Conservation (phyloP, 164 flowering plant species). For the Protea cynaroides region DNA sequence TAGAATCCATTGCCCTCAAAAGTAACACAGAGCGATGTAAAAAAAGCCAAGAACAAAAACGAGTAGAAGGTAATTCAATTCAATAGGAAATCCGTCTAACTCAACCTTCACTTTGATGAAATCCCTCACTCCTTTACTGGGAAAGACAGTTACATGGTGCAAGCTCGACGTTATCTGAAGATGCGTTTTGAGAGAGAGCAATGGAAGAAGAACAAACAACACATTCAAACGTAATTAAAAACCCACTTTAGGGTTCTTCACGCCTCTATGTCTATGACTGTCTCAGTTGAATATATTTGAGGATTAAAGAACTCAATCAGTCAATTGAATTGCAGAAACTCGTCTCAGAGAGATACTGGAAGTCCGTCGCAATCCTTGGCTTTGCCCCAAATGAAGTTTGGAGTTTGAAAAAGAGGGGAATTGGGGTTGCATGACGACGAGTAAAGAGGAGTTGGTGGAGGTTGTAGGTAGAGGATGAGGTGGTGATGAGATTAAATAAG, state of each 20-base stretch:
- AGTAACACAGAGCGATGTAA: constrained; percentile 79
- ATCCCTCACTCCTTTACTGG: constrained; percentile 80
- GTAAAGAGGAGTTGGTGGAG: no score
- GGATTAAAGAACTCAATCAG: no score
- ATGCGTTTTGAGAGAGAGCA: constrained; percentile 39
- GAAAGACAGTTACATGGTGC: constrained; percentile 74
- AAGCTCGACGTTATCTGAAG: constrained; percentile 90
- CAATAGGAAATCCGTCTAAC: constrained; percentile 59
- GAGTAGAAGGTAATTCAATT: constrained; percentile 72
- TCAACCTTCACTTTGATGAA: constrained; percentile 76
- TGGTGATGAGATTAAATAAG: no score
- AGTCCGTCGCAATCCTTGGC: constrained; percentile 57
- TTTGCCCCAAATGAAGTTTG: no score
- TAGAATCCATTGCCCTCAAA: no score
- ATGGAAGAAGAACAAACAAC: not conserved
- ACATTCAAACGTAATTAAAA: not conserved
- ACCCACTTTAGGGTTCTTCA: not conserved
- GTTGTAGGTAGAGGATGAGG: no score
- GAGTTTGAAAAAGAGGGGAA: no score
- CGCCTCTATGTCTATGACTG: not conserved
- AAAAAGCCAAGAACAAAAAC: constrained; percentile 61
- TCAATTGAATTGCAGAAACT: constrained; percentile 10
- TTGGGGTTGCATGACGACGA: constrained; percentile 80
- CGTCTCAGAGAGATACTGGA: constrained; percentile 13
- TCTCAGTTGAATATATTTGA: constrained; percentile 1